These are phyloP conservation scores for Protomyces inouyei DNA, from an alignment of 1,139 yeast species.

Conservation along the genomic window DNA sequence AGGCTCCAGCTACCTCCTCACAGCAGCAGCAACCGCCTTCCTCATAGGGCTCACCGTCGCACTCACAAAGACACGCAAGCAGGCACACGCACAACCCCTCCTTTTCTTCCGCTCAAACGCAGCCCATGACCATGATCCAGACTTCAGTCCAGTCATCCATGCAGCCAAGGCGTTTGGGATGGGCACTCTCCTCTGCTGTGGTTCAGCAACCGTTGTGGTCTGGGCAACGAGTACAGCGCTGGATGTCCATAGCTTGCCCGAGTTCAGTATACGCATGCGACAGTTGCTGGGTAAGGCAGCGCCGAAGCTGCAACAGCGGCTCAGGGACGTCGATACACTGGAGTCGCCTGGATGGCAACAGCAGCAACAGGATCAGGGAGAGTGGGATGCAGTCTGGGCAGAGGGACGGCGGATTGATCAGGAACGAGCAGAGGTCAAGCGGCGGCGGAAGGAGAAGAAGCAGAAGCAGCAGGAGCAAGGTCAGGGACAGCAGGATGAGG, in stretches of 20 bases:
- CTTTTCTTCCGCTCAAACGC: constrained; percentile 17
- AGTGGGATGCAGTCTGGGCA: constrained; percentile 13
- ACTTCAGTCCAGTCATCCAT: constrained; percentile 22
- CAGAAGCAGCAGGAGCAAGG: not conserved
- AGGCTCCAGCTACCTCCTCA: constrained; percentile 5
- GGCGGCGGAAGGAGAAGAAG: constrained; percentile 5
- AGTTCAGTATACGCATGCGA: constrained; percentile 17
- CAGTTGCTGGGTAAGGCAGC: constrained; percentile 1
- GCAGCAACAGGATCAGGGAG: not conserved
- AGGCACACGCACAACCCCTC: not conserved
- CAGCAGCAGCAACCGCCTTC: constrained; percentile 14
- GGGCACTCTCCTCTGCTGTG: constrained; percentile 11
- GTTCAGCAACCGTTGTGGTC: constrained; percentile 9
- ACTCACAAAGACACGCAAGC: not conserved
- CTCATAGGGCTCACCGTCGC: constrained; percentile 16
- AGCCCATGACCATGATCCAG: not conserved
- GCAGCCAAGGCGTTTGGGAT: constrained; percentile 24
- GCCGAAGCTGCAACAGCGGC: not conserved
- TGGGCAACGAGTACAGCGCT: constrained; percentile 2
- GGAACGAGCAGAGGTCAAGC: constrained; percentile 20
- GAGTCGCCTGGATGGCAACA: not conserved
- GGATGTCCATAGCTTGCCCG: constrained; percentile 11
- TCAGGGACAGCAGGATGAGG: not conserved
- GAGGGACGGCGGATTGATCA: constrained; percentile 19
- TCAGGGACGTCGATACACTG: constrained; percentile 1